phyloP scores from a whole-genome alignment of 345 rosid genomes.

The Excoecaria agallocha region DNA sequence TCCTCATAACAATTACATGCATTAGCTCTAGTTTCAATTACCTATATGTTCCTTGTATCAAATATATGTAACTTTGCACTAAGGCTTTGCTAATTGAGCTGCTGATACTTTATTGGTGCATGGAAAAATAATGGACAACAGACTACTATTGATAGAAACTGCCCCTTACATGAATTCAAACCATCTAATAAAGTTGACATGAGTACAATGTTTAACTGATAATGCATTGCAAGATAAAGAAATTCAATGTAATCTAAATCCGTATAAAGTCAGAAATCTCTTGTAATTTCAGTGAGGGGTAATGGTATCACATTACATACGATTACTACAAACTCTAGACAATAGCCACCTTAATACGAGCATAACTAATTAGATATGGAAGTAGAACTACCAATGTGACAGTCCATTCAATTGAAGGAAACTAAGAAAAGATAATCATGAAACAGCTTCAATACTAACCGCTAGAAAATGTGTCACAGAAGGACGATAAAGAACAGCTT shows the following conservation, averaged over 20 bases:
- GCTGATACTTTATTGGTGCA: neutral
- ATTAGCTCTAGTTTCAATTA: neutral
- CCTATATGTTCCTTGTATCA: neutral
- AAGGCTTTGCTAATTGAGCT: conserved; percentile 11
- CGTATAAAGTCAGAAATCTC: neutral
- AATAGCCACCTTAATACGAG: conserved; percentile 6
- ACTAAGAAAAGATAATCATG: conserved; percentile 12
- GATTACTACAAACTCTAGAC: neutral
- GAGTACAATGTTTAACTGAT: neutral
- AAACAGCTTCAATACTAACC: conserved; percentile 50
- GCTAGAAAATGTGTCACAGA: conserved; percentile 80
- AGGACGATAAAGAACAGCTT: conserved; percentile 88
- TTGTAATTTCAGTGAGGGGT: neutral
- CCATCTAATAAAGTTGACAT: conserved; percentile 1
- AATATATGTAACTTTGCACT: neutral
- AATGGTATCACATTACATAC: neutral
- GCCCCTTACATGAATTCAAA: neutral
- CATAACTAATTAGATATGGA: neutral
- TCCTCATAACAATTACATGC: neutral
- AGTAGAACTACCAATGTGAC: conserved; percentile 12
- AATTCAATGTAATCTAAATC: neutral
- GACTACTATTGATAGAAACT: neutral
- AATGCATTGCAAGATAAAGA: neutral
- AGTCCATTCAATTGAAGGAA: neutral
- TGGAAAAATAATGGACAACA: conserved; percentile 4